Base-by-base conservation (phyloP, 2,329 filamentous ascomycete genomes). In the Colletotrichum salicis region DNA sequence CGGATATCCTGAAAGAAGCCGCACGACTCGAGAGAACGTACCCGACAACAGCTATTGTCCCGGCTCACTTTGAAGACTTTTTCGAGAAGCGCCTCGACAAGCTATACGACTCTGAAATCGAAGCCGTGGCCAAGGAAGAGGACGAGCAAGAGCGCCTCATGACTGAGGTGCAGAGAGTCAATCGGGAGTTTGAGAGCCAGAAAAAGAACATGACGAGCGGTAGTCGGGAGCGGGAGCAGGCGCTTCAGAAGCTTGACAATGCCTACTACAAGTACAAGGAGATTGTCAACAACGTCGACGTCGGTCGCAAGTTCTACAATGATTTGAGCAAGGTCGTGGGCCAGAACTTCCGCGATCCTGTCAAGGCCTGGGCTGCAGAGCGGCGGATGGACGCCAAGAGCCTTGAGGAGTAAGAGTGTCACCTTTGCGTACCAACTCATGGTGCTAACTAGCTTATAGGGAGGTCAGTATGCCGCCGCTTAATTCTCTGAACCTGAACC, bases 201-300 rank as follows among this genome's bases (percentile, higher is more conserved):
- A 89, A 93, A 74, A 89, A 91, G 64, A 88, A 86, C 51, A 90
- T 91, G 4, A 93, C 86, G n/a, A 86, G 86, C 41, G 88, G 88
- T 57, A 85, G 94, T 74, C 81, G 83, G 72, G 95, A 97, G 78
- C 90, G 96, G 15, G 96, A 98, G 80, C 89, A 93, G 75, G 95
- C 94, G 0, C 83, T 99, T 60, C 96, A 99, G 81, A 91, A 89
- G 73, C 86, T 99, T 11, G 96, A 98, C 80, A 95, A 93, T 74
- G 96, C 94, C 0, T 98, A 97, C 80, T 91, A 95, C 81, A 97
- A 96, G 82, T 98, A 98, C 85, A 97, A 97, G 83, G 96, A 99
- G 80, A 94, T 98, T 68, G 91, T 97, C 69, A 94, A 90, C 75
- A 97, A 98, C 78, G 87, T 98, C 3, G 96, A 98, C 75, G 94